Conservation (phyloP, 768 basidiomycete genomes). For the Trametes cinnabarina region DNA sequence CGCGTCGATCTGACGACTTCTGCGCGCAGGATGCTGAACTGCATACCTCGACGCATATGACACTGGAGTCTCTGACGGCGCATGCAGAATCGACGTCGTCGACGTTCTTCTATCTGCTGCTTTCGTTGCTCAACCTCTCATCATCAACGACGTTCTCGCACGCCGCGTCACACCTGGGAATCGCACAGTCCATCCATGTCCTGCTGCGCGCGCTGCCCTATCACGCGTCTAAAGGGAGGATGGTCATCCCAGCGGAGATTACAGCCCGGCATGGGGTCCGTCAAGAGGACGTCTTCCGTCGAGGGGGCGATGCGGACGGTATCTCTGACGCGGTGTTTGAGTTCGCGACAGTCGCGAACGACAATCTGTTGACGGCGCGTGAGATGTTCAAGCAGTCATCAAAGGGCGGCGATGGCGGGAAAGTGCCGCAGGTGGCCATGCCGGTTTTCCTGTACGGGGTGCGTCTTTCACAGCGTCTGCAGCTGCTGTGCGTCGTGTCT, state of each 20-base stretch:
- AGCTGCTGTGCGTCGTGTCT: too few species aligned
- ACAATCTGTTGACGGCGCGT: constrained; percentile 73
- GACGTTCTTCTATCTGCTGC: constrained; percentile 71
- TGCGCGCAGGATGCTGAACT: constrained; percentile 36
- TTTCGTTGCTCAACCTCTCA: constrained; percentile 61
- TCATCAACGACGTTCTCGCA: constrained; percentile 59
- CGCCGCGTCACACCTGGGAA: constrained; percentile 79
- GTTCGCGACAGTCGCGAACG: constrained; percentile 78
- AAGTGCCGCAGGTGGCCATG: constrained; percentile 57
- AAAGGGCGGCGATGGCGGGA: constrained; percentile 40
- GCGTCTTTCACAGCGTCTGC: constrained; percentile 32
- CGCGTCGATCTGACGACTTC: constrained; percentile 8
- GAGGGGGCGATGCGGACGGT: constrained; percentile 50
- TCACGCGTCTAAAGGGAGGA: constrained; percentile 66
- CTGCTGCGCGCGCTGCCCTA: constrained; percentile 76
- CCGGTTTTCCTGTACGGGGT: constrained; percentile 74
- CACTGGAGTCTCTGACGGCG: constrained; percentile 61
- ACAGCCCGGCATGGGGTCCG: constrained; percentile 74
- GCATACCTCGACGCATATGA: constrained; percentile 60
- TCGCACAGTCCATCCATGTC: constrained; percentile 67
- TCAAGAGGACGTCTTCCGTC: constrained; percentile 76
- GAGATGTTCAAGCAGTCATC: constrained; percentile 56
- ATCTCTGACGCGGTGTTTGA: constrained; percentile 81
- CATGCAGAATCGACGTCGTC: constrained; percentile 82
- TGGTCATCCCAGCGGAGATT: constrained; percentile 80